Percentiles rank a stretch among this genome's conserved stretches.
Evolutionary conservation across 495 filamentous ascomycete genomes (phyloP).

Genomic region (Lentithecium fluviatile): DNA sequence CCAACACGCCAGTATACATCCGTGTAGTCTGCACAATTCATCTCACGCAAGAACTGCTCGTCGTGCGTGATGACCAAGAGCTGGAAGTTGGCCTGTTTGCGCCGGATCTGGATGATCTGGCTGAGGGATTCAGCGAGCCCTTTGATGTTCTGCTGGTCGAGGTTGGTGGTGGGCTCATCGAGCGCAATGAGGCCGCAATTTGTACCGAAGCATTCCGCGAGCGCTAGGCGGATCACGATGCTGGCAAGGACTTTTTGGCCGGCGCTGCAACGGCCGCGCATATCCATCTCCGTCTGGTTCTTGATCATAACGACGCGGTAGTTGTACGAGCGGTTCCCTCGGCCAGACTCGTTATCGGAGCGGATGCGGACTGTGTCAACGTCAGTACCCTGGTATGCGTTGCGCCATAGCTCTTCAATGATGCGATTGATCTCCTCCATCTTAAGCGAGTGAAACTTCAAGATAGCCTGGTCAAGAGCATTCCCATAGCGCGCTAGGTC

Average conservation of each 20-base stretch:
- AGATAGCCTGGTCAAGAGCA: constrained; percentile 91
- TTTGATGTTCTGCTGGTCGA: constrained; percentile 91
- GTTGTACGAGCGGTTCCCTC: constrained; percentile 84
- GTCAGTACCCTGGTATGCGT: constrained; percentile 95
- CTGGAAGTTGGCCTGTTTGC: constrained; percentile 90
- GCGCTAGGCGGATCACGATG: constrained; percentile 95
- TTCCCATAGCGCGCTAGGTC: constrained; percentile 77
- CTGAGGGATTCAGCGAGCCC: constrained; percentile 81
- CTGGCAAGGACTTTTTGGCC: constrained; percentile 94
- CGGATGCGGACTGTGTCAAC: constrained; percentile 95
- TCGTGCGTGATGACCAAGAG: constrained; percentile 99
- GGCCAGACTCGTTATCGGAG: constrained; percentile 75
- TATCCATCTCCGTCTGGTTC: constrained; percentile 96
- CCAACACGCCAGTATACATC: constrained; percentile 87
- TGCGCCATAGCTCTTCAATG: constrained; percentile 91
- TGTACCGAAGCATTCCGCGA: constrained; percentile 94
- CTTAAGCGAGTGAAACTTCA: constrained; percentile 91
- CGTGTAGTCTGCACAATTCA: constrained; percentile 92
- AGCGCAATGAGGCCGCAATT: constrained; percentile 97
- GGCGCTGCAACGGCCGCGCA: constrained; percentile 95
- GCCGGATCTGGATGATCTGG: constrained; percentile 80
- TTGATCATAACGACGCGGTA: constrained; percentile 99
- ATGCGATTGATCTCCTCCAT: constrained; percentile 99
- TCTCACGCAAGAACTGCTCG: constrained; percentile 89
- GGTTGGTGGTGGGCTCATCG: constrained; percentile 96